Evolutionary conservation across 2,329 filamentous ascomycete genomes (phyloP).

Genomic region (Curvularia spicifera): DNA sequence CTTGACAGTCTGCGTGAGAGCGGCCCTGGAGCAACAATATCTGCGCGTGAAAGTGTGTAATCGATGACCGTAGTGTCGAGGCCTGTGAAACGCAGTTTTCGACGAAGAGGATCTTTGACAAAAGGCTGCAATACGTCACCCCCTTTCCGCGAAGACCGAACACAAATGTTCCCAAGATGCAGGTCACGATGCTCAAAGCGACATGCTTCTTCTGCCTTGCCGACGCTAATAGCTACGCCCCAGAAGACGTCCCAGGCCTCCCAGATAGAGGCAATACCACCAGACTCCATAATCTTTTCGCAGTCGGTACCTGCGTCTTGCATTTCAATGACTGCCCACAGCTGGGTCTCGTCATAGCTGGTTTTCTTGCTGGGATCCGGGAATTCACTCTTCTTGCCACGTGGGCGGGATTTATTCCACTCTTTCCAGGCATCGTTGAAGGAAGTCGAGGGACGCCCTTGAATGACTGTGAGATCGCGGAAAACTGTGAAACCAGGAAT

Average conservation of each 20-base stretch:
- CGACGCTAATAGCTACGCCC: constrained; percentile 67
- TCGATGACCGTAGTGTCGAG: constrained; percentile 71
- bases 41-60: constrained; percentile 70
- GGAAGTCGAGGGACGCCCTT: constrained; percentile 60
- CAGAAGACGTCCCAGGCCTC: constrained; percentile 69
- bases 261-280: constrained; percentile 50
- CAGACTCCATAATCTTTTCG: constrained; percentile 45
- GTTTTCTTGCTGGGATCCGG: constrained; percentile 62
- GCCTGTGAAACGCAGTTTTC: constrained; percentile 59
- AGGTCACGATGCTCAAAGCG: constrained; percentile 71
- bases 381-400: constrained; percentile 58
- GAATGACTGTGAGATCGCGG: constrained; percentile 63
- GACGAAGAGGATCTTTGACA: constrained; percentile 45
- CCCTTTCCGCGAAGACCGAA: constrained; percentile 43
- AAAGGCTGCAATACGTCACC: constrained; percentile 37
- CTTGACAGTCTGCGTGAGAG: constrained; percentile 17
- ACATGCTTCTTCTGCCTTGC: constrained; percentile 65
- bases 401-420: constrained; percentile 53
- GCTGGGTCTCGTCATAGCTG: constrained; percentile 61
- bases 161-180: constrained; percentile 71
- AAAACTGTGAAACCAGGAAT: constrained; percentile 70
- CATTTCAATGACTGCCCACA: constrained; percentile 72
- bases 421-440: constrained; percentile 57
- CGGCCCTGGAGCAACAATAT: constrained; percentile 44
- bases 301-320: constrained; percentile 68